phyloP scores from a whole-genome alignment of 306 rosid genomes.

The Pyrus bretschneideri region DNA sequence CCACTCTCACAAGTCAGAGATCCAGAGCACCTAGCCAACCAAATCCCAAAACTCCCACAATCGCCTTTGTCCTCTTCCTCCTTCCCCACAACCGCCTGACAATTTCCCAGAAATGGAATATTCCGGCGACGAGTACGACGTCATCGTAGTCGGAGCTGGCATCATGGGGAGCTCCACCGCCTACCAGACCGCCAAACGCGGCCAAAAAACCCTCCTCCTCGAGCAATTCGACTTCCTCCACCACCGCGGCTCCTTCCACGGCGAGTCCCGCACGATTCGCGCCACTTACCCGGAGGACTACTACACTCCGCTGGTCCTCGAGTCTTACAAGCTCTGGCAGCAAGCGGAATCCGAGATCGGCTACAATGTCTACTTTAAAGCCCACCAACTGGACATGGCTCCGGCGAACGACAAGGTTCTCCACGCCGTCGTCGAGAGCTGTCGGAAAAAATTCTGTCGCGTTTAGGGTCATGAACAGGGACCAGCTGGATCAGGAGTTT shows the following conservation, averaged over 20 bases:
- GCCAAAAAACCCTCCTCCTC: constrained; percentile 43
- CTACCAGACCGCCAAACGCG: constrained; percentile 52
- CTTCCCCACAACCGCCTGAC: neutral
- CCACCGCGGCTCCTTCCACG: constrained; percentile 95
- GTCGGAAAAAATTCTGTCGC: constrained; percentile 20
- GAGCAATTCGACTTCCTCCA: constrained; percentile 94
- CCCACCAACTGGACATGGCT: constrained; percentile 64
- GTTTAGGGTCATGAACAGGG: constrained; percentile 22
- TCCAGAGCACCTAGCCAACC: neutral
- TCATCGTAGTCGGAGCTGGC: constrained; percentile 74
- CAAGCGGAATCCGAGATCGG: constrained; percentile 55
- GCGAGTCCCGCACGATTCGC: constrained; percentile 98
- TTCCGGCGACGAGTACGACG: constrained; percentile 40
- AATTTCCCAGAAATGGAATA: constrained; percentile 18
- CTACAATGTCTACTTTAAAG: constrained; percentile 54
- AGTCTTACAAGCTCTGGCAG: constrained; percentile 66
- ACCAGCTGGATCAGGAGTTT: constrained; percentile 26
- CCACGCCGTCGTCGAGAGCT: constrained; percentile 31
- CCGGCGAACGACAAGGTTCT: constrained; percentile 12
- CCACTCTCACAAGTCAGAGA: neutral
- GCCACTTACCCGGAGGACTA: constrained; percentile 51
- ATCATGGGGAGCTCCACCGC: constrained; percentile 86
- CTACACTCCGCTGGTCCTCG: constrained; percentile 52
- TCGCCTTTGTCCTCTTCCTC: neutral
- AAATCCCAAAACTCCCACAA: neutral